Base-by-base conservation (phyloP, 2,329 filamentous ascomycete genomes). In the Dactylellina cionopaga region DNA sequence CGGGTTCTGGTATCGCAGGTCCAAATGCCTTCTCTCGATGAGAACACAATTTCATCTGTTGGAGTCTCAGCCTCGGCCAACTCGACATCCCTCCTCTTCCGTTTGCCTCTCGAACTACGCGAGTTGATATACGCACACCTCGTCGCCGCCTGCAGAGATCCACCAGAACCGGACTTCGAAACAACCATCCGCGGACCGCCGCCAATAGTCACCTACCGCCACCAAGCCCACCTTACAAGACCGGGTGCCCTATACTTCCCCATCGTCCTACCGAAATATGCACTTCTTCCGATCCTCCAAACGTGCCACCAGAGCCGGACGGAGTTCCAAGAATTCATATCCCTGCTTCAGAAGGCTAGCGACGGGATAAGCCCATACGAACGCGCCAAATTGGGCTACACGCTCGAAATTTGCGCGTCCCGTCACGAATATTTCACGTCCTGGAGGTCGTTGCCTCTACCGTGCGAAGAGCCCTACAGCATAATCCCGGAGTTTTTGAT, bases 81-180 rank as follows among this genome's bases (percentile, higher is more conserved):
- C 19, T 37, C 41, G 5, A 2, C 43, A 17, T 44, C 43, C n/a
- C 11, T 10, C 4, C 39, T 65, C 6, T 22, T 65, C 22, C 25
- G 10, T 22, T 31, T 66, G 2, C 62, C 63, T 33, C 52, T 41
- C 11, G 63, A 68, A 44, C 51, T 59, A 17, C 43, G 63, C 35
- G 63, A 68, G 6, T 19, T 33, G 5, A 68, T 68, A 13, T 68
- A 59, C 27, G 6, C 11, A 25, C 33, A 68, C 6, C 33, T 68
- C 11, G 2, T 41, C 4, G 44, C 29, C 5, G 17, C 49, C 11
- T 39, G 27, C n/a, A 17, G 3, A 0, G n/a, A 2, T 6, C 52
- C 33, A 3, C 17, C 39, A 0, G 52, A 68, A 46, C 43, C 31
- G 1, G 51, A 46, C 2, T 17, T 52, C 2, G 31, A 46, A 27